Percentiles rank a stretch among this genome's conserved stretches.
Conservation (phyloP, 306 rosid genomes). For the Cucumis sativus region Cucumber_9930_V3 NC_026660.2:8698001-8698500, state of each 20-base stretch:
- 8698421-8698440: neutral
- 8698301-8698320: neutral
- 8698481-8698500: neutral
- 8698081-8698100: neutral
- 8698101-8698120: neutral
- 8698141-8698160: neutral
- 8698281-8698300: neutral
- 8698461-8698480: neutral
- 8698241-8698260: neutral
- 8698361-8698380: neutral
- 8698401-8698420: neutral
- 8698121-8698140: neutral
- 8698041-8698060: constrained; percentile 1
- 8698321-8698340: neutral
- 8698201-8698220: neutral
- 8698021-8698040: constrained; percentile 11
- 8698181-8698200: neutral
- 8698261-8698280: neutral
- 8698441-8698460: neutral
- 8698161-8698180: neutral
- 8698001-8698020: neutral
- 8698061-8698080: neutral
- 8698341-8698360: neutral
- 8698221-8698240: neutral
- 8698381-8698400: neutral